Evolutionary conservation across 2,329 filamentous ascomycete genomes (phyloP).

Genomic region (Blastomyces gilchristii): DNA sequence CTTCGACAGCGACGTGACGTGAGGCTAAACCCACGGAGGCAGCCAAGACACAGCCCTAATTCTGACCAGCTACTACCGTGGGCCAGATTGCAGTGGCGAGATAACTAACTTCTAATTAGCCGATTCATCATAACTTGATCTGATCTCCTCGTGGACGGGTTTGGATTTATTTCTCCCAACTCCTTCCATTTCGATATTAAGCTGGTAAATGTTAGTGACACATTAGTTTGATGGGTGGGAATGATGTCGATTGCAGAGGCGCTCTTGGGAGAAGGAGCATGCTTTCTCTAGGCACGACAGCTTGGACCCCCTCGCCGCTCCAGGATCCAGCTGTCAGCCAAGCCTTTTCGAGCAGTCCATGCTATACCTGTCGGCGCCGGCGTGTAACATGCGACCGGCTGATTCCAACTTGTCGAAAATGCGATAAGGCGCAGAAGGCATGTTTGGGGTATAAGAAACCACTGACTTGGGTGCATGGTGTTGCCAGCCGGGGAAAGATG

Average conservation of each 20-base stretch:
- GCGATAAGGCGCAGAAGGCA: constrained; percentile 34
- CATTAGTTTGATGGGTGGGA: constrained; percentile 2
- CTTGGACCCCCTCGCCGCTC: not conserved
- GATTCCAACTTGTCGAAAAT: constrained; percentile 34
- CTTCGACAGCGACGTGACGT: not conserved
- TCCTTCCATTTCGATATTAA: not conserved
- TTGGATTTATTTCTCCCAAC: not conserved
- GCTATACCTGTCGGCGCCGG: constrained; percentile 37
- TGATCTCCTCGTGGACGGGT: not conserved
- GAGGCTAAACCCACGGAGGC: not conserved
- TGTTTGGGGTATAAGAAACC: constrained; percentile 36
- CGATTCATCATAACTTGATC: not conserved
- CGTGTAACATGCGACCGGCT: constrained; percentile 37
- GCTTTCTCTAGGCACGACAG: not conserved
- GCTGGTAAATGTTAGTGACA: not conserved
- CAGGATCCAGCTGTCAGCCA: not conserved
- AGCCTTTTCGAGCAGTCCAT: constrained; percentile 13
- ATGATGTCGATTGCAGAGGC: not conserved
- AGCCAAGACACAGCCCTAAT: constrained; percentile 6
- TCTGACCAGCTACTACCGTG: not conserved
- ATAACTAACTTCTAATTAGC: not conserved
- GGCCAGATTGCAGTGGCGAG: not conserved
- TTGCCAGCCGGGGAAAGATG: constrained; percentile 39
- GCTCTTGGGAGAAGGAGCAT: not conserved
- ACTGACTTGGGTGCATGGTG: constrained; percentile 35